A percentile compares a stretch with the other conserved stretches of the same genome.
Evolutionary conservation across 1,284 basidiomycete species (phyloP).

Genomic region (Fistulina hepatica): DNA sequence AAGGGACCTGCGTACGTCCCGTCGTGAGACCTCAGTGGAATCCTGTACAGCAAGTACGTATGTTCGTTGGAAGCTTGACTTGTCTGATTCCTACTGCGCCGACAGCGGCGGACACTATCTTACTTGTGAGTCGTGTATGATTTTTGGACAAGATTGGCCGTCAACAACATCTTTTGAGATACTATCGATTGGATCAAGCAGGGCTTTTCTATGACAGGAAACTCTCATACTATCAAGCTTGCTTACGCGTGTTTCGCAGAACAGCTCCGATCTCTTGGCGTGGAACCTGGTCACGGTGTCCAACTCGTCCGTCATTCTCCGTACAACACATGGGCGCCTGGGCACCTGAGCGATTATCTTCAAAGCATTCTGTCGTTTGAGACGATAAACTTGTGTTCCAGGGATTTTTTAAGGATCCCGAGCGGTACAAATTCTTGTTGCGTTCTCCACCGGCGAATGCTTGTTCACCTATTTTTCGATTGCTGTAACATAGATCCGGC

Average conservation of each 20-base stretch:
- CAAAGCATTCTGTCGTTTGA: not conserved
- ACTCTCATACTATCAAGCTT: not conserved
- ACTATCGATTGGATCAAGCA: constrained; percentile 25
- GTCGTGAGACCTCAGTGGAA: constrained; percentile 25
- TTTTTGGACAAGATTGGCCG: not conserved
- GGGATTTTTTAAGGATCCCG: constrained; percentile 29
- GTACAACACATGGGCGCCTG: constrained; percentile 26
- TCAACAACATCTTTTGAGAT: constrained; percentile 14
- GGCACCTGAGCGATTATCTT: constrained; percentile 9
- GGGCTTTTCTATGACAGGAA: constrained; percentile 26
- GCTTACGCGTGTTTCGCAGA: constrained; percentile 13
- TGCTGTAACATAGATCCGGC: too few relatives aligned
- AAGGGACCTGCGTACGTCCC: constrained; percentile 27
- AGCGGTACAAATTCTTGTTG: constrained; percentile 24
- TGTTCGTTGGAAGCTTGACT: not conserved
- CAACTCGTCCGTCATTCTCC: constrained; percentile 21
- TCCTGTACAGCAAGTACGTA: constrained; percentile 26
- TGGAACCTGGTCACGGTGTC: constrained; percentile 23
- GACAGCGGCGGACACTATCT: constrained; percentile 25
- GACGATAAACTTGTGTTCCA: constrained; percentile 4
- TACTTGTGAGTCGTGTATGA: constrained; percentile 15
- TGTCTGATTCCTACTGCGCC: constrained; percentile 1
- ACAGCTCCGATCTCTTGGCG: constrained; percentile 22
- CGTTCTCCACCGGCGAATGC: constrained; percentile 27
- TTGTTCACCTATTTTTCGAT: too few relatives aligned